A percentile compares a stretch with the other conserved stretches of the same genome.
Conservation (phyloP, 768 basidiomycete genomes). For the Stropharia rugosoannulata region DNA sequence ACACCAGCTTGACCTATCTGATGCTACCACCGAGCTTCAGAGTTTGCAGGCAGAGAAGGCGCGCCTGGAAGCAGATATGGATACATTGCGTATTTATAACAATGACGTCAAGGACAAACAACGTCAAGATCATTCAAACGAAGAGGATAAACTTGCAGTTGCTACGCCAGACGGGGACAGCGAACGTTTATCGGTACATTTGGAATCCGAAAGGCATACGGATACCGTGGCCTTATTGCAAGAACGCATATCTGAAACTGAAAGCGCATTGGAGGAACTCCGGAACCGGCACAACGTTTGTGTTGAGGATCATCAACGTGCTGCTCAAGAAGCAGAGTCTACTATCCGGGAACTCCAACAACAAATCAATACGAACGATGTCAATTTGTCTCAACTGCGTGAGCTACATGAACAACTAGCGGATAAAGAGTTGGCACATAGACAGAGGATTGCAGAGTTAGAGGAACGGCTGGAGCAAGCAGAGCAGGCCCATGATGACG, state of each 20-base stretch:
- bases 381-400: conserved; percentile 18
- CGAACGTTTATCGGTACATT: conserved; percentile 27
- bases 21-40: conserved; percentile 7
- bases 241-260: conserved; percentile 32
- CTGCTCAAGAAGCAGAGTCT: conserved; percentile 28
- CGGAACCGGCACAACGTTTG: conserved; percentile 30
- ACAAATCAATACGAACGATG: conserved; percentile 13
- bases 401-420: conserved; percentile 19
- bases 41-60: conserved; percentile 16
- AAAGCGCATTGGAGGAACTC: conserved; percentile 32
- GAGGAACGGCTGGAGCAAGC: conserved; percentile 16
- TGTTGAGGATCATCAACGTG: conserved; percentile 29
- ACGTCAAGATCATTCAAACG: conserved; percentile 25
- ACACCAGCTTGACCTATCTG: conserved; percentile 12
- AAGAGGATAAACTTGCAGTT: conserved; percentile 14
- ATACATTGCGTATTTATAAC: conserved; percentile 15
- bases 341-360: conserved; percentile 23
- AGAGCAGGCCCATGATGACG: conserved; percentile 11
- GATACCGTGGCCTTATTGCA: conserved; percentile 36
- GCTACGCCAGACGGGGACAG: not conserved
- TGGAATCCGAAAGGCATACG: conserved; percentile 29
- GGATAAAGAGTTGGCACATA: conserved; percentile 14
- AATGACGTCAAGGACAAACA: conserved; percentile 25
- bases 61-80: conserved; percentile 21
- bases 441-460: conserved; percentile 18